These are phyloP conservation scores for Juglanconis oblonga DNA, from an alignment of 2,329 filamentous ascomycete species.

Conservation along the genomic window DNA sequence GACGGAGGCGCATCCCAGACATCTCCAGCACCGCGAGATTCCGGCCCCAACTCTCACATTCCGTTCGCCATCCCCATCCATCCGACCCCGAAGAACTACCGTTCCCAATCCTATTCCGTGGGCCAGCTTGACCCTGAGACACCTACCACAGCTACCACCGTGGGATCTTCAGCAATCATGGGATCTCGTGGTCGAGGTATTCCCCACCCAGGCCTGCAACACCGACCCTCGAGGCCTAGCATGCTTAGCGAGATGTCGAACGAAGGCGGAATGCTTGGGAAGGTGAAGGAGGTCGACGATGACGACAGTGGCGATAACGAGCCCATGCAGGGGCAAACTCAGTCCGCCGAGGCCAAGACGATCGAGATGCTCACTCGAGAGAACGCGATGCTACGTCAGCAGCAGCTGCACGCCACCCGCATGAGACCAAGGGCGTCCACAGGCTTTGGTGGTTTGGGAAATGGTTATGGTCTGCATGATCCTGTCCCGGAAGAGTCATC, in stretches of 20 bases:
- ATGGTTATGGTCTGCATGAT: slow-evolving; percentile 58
- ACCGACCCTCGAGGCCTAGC: slow-evolving; percentile 76
- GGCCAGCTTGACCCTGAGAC: slow-evolving; percentile 78
- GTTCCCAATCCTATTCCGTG: slow-evolving; percentile 95
- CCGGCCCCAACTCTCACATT: slow-evolving; percentile 61
- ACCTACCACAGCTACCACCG: slow-evolving; percentile 33
- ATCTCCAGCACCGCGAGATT: slow-evolving; percentile 50
- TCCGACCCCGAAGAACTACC: slow-evolving; percentile 86
- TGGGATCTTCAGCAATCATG: slow-evolving; percentile 47
- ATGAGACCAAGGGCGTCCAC: slow-evolving; percentile 59
- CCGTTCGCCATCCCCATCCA: slow-evolving; percentile 86
- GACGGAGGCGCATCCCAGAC: slow-evolving; percentile 46
- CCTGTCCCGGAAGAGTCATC: slow-evolving; percentile 59
- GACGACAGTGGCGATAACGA: slow-evolving; percentile 51
- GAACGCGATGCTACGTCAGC: slow-evolving; percentile 60
- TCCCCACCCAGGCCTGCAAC: slow-evolving; percentile 69
- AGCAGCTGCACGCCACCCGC: slow-evolving; percentile 53
- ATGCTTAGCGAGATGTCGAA: slow-evolving; percentile 71
- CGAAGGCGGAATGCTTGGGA: slow-evolving; percentile 60
- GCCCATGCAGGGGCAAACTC: slow-evolving; percentile 41
- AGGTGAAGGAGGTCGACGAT: slow-evolving; percentile 68
- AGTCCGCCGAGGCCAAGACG: slow-evolving; percentile 56
- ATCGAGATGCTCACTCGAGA: slow-evolving; percentile 62
- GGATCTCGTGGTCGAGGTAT: slow-evolving; percentile 48
- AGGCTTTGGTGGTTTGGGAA: slow-evolving; percentile 46